Evolutionary conservation across 257 asterid genomes (phyloP).

Genomic region (Coffea eugenioides): DNA sequence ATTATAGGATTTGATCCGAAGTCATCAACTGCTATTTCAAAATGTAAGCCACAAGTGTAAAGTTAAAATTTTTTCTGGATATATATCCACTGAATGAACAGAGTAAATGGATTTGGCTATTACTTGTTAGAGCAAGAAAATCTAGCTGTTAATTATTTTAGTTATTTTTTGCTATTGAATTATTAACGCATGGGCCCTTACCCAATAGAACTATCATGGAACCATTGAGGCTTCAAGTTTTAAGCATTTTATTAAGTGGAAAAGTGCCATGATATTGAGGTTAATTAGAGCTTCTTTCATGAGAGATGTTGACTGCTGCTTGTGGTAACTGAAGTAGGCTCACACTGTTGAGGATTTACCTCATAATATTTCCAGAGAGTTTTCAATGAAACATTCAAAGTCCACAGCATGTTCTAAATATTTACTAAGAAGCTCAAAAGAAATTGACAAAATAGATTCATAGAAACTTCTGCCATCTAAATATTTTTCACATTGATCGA

Average conservation of each 20-base stretch:
- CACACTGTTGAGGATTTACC: not conserved
- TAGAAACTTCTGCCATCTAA: not conserved
- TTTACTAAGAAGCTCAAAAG: not conserved
- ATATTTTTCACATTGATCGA: not conserved
- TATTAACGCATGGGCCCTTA: not conserved
- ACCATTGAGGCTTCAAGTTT: not conserved
- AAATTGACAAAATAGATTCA: not conserved
- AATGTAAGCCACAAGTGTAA: slow-evolving; percentile 55
- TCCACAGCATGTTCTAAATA: not conserved
- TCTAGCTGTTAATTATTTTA: not conserved
- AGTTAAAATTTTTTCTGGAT: not conserved
- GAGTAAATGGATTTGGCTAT: not conserved
- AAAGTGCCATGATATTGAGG: not conserved
- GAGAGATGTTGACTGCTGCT: not conserved
- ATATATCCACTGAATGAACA: not conserved
- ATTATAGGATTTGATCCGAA: slow-evolving; percentile 89
- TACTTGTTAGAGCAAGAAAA: not conserved
- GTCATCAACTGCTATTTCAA: slow-evolving; percentile 93
- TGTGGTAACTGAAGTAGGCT: not conserved
- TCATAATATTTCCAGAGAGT: not conserved
- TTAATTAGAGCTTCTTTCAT: not conserved
- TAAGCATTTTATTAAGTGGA: not conserved
- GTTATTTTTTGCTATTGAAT: not conserved
- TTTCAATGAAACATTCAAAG: not conserved
- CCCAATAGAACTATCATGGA: not conserved